Base-by-base conservation (phyloP, 1,139 yeast species). In the Protomyces macrosporus region DNA sequence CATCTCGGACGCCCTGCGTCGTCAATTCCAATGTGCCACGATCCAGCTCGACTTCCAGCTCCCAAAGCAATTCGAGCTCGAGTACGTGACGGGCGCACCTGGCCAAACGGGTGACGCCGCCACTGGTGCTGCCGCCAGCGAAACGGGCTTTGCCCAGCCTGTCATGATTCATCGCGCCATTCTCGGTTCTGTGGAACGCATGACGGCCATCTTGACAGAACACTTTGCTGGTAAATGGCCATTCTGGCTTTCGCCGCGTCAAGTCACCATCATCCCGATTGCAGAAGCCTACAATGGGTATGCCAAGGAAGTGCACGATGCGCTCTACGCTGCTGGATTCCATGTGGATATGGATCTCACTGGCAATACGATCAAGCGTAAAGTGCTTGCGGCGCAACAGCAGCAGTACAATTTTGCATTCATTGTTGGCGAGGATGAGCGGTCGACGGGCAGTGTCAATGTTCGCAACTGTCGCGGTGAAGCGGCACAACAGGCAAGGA, bases 181-280 rank as follows among this genome's bases (percentile, higher is more conserved):
- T 2, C 88, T 90, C 71, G 99, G 99, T 0, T 89, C 97, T 0
- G 81, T 93, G 33, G 98, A 93, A 74, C 81, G 99, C 69, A 91
- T 93, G 75, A 79, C 93, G 75, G 97, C 98, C 3, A 84, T 95
- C 68, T 78, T 93, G 66, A 84, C 91, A 58, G 98, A 95, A 73
- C 96, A 91, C 70, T 91, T 85, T 74, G 84, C 84, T 65, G 99
- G 98, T 0, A 87, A 87, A 70, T 93, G 99, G 98, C 99, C 99
- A 10, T 93, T 95, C 73, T 93, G 98, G 98, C 76, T 93, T 66
- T 89, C 88, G 67, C 97, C 98, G n/a, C 81, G 95, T 68, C 99
- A 93, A 74, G 96, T 95, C 0, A 79, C 88, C 53, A 82, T 93
- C 2, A 81, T 95, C 4, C 98, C 98, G 1, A 87, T 93, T 3